phyloP scores from a whole-genome alignment of 441 rosid species.

The Croton laevigatus region DNA sequence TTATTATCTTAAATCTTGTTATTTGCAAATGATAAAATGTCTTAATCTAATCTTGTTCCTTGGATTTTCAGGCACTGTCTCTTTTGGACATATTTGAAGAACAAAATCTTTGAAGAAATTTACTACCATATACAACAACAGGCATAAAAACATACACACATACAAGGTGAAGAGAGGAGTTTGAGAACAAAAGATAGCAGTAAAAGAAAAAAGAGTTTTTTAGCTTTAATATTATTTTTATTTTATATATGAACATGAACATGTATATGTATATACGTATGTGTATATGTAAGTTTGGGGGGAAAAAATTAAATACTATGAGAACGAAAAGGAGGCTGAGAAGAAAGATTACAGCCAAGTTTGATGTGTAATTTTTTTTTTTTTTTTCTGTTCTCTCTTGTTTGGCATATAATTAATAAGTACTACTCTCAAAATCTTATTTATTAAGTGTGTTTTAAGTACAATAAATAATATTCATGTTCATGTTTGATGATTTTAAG shows the following conservation, averaged over 20 bases:
- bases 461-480: background rate
- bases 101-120: conserved; percentile 33
- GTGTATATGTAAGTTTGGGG: background rate
- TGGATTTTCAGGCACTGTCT: conserved; percentile 61
- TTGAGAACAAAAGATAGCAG: background rate
- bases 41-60: conserved; percentile 1
- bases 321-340: conserved; percentile 4
- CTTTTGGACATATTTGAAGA: conserved; percentile 80
- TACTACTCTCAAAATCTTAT: background rate
- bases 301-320: background rate
- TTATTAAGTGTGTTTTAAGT: background rate
- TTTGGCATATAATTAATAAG: conserved; percentile 23
- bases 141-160: conserved; percentile 12
- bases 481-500: no score
- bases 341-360: background rate
- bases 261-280: no score
- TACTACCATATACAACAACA: background rate
- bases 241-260: background rate
- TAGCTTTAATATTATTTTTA: background rate
- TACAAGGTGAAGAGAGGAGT: conserved; percentile 4
- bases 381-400: conserved; percentile 9
- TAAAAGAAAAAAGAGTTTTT: background rate
- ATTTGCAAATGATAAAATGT: background rate
- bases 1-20: background rate
- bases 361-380: conserved; percentile 23